These are phyloP conservation scores for Aphanomyces astaci DNA, from an alignment of 352 stramenopile species.

Conservation along the genomic window DNA sequence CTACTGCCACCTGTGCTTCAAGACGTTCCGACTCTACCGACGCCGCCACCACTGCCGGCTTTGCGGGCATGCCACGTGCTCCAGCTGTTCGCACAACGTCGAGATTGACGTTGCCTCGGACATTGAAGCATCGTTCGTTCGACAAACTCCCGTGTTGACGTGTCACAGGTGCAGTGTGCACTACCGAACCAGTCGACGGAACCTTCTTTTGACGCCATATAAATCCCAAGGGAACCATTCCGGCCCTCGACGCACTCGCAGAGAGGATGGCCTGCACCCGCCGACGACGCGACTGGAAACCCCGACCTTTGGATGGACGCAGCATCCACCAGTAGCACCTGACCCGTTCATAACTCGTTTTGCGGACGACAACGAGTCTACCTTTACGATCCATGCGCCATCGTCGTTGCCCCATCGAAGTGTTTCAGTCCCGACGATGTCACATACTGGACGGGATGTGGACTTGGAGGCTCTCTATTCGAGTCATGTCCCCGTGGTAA, in stretches of 20 bases:
- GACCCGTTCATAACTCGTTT: too few species aligned
- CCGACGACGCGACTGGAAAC: too few species aligned
- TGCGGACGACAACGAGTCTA: background rate
- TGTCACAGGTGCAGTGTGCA: background rate
- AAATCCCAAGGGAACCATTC: too few species aligned
- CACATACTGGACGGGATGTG: background rate
- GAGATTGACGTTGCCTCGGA: background rate
- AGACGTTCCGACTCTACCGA: slow-evolving; percentile 58
- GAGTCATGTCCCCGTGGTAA: background rate
- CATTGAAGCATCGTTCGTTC: background rate
- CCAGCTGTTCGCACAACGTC: slow-evolving; percentile 45
- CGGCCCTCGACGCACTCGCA: too few species aligned
- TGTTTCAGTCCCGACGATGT: background rate
- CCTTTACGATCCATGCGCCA: background rate
- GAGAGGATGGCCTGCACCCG: too few species aligned
- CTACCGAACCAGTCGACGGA: background rate
- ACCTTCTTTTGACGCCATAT: background rate
- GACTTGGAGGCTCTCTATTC: background rate
- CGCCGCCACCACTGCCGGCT: slow-evolving; percentile 74
- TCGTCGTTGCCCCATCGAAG: background rate
- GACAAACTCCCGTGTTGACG: background rate
- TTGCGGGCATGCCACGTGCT: slow-evolving; percentile 62
- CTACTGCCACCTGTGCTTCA: slow-evolving; percentile 36
- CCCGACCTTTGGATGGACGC: too few species aligned
- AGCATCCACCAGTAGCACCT: too few species aligned